Base-by-base conservation (phyloP, 306 rosid species). In the Coriaria nepalensis region DNA sequence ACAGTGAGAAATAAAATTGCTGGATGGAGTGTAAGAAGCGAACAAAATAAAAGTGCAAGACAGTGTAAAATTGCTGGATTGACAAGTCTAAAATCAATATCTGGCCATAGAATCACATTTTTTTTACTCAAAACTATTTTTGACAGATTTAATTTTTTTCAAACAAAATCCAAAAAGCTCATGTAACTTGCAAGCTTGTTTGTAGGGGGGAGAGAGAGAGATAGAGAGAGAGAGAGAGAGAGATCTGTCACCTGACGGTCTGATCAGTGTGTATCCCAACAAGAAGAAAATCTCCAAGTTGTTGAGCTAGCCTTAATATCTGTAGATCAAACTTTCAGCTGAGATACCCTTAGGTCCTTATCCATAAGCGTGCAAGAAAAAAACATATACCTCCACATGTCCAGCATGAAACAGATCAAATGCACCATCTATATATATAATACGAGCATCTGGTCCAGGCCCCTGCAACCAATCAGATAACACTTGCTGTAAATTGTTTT, bases 181-280 rank as follows among this genome's bases (percentile, higher is more conserved):
- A 1, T 1, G 29, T 20, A 20, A 20, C 29, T 20, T 20, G 32
- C 5, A 37, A 56, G 42, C 45, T 38, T 44, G 29, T 20, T 34
- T 35, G 7, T 13, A 51, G 14, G 51, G 33, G 34, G 35, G 52
- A 35, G 43, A 37, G 50, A 50, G 48, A 53, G 49, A 68, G 4
- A 20, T 6, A 37, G 52, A 35, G 43, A 37, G 50, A 50, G 48
- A 53, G 49, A 37, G 52, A 35, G 43, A 37, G 50, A 50, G 48
- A 53, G 49, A 68, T 54, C 36, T 33, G 41, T 35, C 63, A 87
- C 96, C 96, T 77, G 82, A 83, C 84, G 9, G 86, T 81, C 73
- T 71, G 93, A 68, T 88, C 97, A 0, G 88, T 88, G 66, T 88
- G 97, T 74, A 78, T 83, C 56, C 97, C 97, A 60, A 88, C 97